phyloP scores from a whole-genome alignment of 768 basidiomycete genomes.

The Tephrocybe sp. region DNA sequence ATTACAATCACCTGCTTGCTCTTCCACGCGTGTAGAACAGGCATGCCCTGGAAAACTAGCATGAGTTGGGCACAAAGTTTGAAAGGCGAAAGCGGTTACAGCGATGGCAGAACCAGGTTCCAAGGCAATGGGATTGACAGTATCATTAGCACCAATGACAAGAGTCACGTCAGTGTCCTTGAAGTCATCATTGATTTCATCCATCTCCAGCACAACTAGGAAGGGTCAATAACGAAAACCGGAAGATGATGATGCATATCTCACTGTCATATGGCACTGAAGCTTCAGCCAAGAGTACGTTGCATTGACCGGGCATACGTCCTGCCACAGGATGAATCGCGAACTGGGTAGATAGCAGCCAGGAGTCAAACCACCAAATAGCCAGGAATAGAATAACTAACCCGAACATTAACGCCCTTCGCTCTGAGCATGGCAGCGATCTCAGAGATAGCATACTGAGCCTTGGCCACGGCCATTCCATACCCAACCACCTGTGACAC shows the following conservation, averaged over 20 bases:
- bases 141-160: conserved; percentile 91
- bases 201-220: conserved; percentile 89
- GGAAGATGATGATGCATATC: conserved; percentile 18
- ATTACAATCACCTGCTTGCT: conserved; percentile 90
- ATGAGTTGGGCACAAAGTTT: not conserved
- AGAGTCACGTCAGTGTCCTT: conserved; percentile 85
- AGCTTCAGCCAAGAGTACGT: conserved; percentile 87
- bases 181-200: conserved; percentile 93
- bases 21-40: conserved; percentile 91
- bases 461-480: conserved; percentile 91
- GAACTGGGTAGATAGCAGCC: conserved; percentile 41
- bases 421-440: conserved; percentile 70
- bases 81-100: conserved; percentile 25
- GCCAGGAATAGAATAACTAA: conserved; percentile 18
- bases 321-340: conserved; percentile 91
- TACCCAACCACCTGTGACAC: conserved; percentile 71
- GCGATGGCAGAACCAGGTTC: conserved; percentile 86
- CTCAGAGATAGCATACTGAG: conserved; percentile 77
- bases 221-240: not conserved
- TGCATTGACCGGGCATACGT: conserved; percentile 92
- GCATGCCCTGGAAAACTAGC: conserved; percentile 63
- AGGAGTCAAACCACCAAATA: not conserved
- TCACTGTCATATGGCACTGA: conserved; percentile 87
- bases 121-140: conserved; percentile 86
- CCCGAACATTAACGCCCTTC: conserved; percentile 74